phyloP scores from a whole-genome alignment of 192 early-diverging fungal genomes.

The Funneliformis geosporum region DNA sequence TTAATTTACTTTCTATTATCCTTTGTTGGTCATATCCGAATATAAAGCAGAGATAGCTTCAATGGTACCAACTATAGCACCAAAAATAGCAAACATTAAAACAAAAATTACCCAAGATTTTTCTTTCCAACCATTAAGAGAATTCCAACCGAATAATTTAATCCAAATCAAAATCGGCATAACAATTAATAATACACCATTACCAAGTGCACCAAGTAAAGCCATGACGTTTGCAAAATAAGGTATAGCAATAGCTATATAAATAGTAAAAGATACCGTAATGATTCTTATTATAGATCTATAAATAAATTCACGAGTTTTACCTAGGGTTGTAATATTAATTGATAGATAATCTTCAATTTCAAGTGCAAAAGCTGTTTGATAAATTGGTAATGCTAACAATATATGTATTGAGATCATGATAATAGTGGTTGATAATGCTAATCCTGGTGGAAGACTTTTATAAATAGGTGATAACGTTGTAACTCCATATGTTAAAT shows the following conservation, averaged over 20 bases:
- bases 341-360: conserved; percentile 58
- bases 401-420: conserved; percentile 69
- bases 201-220: conserved; percentile 59
- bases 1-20: neutral
- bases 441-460: conserved; percentile 55
- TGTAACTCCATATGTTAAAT: conserved; percentile 59
- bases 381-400: conserved; percentile 63
- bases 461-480: conserved; percentile 60
- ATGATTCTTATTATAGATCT: conserved; percentile 50
- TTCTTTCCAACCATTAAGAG: conserved; percentile 40
- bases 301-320: conserved; percentile 41
- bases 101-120: conserved; percentile 38
- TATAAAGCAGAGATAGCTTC: conserved; percentile 4
- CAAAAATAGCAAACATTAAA: conserved; percentile 28
- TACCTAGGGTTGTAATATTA: conserved; percentile 40
- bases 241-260: conserved; percentile 51
- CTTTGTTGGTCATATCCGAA: conserved; percentile 6
- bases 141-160: conserved; percentile 51
- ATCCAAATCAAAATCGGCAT: conserved; percentile 57
- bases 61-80: conserved; percentile 14
- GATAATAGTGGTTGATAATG: conserved; percentile 51
- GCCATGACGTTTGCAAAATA: conserved; percentile 64
- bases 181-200: conserved; percentile 56
- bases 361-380: conserved; percentile 65
- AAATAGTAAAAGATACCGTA: conserved; percentile 44